Evolutionary conservation across 2,329 filamentous ascomycete genomes (phyloP).

Genomic region (Claviceps arundinis): DNA sequence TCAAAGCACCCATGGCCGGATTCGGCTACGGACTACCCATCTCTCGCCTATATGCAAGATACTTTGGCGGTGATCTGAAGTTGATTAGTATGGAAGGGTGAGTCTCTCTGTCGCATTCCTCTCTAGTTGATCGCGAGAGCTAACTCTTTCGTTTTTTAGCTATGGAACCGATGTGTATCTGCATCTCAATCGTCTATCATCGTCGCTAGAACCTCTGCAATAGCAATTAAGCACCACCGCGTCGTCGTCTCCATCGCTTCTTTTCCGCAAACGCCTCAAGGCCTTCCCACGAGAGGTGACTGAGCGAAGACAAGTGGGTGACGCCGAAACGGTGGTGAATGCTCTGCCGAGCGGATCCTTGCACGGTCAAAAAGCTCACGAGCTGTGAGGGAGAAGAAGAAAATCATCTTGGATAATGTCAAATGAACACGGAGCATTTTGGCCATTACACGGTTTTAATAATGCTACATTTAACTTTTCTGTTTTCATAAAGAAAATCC

Average conservation of each 20-base stretch:
- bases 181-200: conserved; percentile 89
- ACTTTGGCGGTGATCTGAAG: conserved; percentile 95
- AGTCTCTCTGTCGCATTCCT: conserved; percentile 21
- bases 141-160: conserved; percentile 29
- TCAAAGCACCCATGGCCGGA: conserved; percentile 97
- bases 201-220: conserved; percentile 91
- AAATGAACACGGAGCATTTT: neutral
- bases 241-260: conserved; percentile 20
- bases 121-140: neutral
- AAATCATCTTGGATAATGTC: neutral
- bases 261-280: conserved; percentile 53
- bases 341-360: conserved; percentile 20
- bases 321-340: conserved; percentile 66
- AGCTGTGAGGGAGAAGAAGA: conserved; percentile 18
- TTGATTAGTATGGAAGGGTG: conserved; percentile 99
- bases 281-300: conserved; percentile 56
- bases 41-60: conserved; percentile 82
- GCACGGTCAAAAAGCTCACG: conserved; percentile 18
- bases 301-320: conserved; percentile 80
- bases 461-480: neutral
- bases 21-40: conserved; percentile 98
- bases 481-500: neutral
- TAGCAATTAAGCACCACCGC: conserved; percentile 56
- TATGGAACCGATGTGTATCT: conserved; percentile 98
- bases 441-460: neutral